Evolutionary conservation across 331 rosid genomes (phyloP).

Genomic region (Erythrophleum ivorense): DNA sequence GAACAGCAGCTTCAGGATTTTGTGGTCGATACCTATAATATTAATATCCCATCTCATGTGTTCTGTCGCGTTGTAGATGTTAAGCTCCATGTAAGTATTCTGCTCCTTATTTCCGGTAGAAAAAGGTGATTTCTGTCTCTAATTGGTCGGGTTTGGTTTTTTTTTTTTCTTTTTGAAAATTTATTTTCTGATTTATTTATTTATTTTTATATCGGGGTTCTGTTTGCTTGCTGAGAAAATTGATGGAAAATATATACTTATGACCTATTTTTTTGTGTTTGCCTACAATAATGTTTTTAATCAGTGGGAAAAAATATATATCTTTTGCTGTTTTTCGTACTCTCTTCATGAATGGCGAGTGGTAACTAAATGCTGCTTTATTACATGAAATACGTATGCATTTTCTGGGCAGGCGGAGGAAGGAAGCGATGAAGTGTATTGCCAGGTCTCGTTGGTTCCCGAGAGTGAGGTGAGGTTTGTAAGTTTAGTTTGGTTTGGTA

Average conservation of each 20-base stretch:
- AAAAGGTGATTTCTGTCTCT: conserved; percentile 15
- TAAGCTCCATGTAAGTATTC: conserved; percentile 80
- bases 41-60: conserved; percentile 81
- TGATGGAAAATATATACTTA: background rate
- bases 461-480: conserved; percentile 55
- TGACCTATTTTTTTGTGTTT: conserved; percentile 4
- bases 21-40: conserved; percentile 60
- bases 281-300: conserved; percentile 23
- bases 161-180: background rate
- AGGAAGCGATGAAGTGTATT: conserved; percentile 32
- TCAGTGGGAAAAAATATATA: background rate
- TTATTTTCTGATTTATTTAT: too few relatives aligned
- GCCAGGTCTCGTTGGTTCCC: conserved; percentile 16
- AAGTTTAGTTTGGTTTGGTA: conserved; percentile 32
- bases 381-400: conserved; percentile 21
- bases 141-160: conserved; percentile 18
- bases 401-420: conserved; percentile 43
- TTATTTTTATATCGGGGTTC: conserved; percentile 5
- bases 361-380: background rate
- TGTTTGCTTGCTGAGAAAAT: conserved; percentile 21
- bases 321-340: background rate
- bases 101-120: background rate
- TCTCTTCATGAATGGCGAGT: background rate
- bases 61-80: conserved; percentile 93
- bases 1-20: conserved; percentile 77